Percentiles rank a stretch among this genome's conserved stretches.
Evolutionary conservation across 2,329 filamentous ascomycete species (phyloP).

Genomic region (Alternaria longipes): DNA sequence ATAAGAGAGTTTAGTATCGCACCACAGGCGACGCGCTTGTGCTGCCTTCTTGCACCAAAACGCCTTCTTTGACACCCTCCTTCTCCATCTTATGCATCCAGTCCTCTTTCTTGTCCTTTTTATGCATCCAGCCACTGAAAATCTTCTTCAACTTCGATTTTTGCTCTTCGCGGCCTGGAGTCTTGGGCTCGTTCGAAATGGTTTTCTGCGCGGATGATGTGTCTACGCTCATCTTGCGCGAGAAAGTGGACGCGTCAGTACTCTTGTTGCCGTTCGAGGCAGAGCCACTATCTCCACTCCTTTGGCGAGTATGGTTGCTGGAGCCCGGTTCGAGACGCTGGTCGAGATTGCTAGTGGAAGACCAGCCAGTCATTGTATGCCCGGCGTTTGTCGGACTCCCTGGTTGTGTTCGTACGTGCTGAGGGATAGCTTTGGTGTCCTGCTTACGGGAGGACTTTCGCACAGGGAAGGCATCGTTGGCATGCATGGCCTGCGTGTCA

Average conservation of each 20-base stretch:
- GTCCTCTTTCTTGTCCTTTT: slow-evolving; percentile 50
- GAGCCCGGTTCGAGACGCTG: slow-evolving; percentile 24
- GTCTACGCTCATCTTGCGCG: slow-evolving; percentile 46
- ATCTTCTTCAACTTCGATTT: slow-evolving; percentile 48
- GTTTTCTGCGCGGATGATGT: slow-evolving; percentile 13
- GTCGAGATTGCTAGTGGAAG: slow-evolving; percentile 33
- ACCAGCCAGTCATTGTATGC: slow-evolving; percentile 39
- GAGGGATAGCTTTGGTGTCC: slow-evolving; percentile 17
- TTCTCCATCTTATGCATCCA: slow-evolving; percentile 56
- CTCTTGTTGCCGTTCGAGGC: slow-evolving; percentile 36
- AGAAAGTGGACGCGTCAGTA: slow-evolving; percentile 42
- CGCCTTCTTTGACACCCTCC: slow-evolving; percentile 52
- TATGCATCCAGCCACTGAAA: slow-evolving; percentile 47
- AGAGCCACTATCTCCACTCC: slow-evolving; percentile 23
- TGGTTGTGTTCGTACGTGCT: slow-evolving; percentile 22
- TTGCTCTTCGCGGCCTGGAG: slow-evolving; percentile 37
- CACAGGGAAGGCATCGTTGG: slow-evolving; percentile 28
- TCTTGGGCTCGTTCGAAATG: slow-evolving; percentile 28
- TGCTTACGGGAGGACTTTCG: slow-evolving; percentile 28
- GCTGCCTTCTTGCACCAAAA: slow-evolving; percentile 45
- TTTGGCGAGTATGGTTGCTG: slow-evolving; percentile 28
- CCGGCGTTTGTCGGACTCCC: slow-evolving; percentile 15
- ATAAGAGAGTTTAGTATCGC: slow-evolving; percentile 37
- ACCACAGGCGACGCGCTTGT: slow-evolving; percentile 42
- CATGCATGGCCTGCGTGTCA: slow-evolving; percentile 39